phyloP scores from a whole-genome alignment of 192 early-diverging fungal genomes.

The Neocallimastix lanati region DNA sequence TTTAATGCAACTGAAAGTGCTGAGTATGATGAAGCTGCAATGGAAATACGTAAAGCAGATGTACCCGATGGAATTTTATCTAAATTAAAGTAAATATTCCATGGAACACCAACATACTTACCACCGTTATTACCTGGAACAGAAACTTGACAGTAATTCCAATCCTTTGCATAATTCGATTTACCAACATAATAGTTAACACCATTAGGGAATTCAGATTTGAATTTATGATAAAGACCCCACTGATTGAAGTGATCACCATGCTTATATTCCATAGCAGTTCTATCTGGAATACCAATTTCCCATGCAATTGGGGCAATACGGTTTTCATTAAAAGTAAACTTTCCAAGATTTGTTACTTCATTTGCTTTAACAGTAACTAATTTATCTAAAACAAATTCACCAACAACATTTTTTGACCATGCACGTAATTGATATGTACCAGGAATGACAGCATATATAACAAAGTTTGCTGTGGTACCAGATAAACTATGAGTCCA shows the following conservation, averaged over 20 bases:
- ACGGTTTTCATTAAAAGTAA: neutral
- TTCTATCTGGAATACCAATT: neutral
- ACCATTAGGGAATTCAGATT: neutral
- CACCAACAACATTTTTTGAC: neutral
- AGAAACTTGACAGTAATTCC: neutral
- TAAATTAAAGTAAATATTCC: neutral
- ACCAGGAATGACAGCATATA: neutral
- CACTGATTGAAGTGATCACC: neutral
- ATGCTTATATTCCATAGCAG: neutral
- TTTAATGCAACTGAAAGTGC: neutral
- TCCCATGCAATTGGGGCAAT: neutral
- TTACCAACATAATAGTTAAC: neutral
- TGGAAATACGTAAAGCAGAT: neutral
- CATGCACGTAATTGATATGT: neutral
- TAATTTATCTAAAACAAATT: neutral
- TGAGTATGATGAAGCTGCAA: neutral
- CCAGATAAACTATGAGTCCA: neutral
- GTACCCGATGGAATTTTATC: neutral
- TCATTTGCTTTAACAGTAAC: neutral
- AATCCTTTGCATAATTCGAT: neutral
- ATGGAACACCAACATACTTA: neutral
- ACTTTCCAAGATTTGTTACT: neutral
- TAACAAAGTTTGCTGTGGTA: neutral
- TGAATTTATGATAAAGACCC: neutral
- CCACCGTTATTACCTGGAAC: neutral